These are phyloP conservation scores for Hemisphaericaspora xylanilytica DNA, from an alignment of 1,139 yeast genomes.

Conservation along the genomic window DNA sequence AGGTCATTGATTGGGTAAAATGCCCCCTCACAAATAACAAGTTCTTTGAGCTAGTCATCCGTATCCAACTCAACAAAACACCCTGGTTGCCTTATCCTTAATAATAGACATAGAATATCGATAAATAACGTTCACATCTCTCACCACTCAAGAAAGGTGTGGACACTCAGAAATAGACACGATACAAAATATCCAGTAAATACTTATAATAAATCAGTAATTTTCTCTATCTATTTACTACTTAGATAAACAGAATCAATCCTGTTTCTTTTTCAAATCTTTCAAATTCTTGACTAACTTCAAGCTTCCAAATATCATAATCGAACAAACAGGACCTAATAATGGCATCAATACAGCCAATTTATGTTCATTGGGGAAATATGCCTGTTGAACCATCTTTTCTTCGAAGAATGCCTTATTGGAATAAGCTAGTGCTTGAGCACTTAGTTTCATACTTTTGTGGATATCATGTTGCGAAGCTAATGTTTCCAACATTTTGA, in stretches of 20 bases:
- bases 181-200: no score
- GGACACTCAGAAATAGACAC: no score
- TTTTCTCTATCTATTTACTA: not conserved
- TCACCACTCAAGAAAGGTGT: no score
- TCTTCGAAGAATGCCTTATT: constrained; percentile 87
- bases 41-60: no score
- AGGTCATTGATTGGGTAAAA: no score
- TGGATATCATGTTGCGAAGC: constrained; percentile 22
- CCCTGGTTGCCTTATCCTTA: no score
- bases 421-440: constrained; percentile 53
- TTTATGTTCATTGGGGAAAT: constrained; percentile 93
- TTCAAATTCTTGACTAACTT: constrained; percentile 27
- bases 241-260: not conserved
- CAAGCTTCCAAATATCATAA: constrained; percentile 57
- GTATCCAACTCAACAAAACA: no score
- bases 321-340: constrained; percentile 78
- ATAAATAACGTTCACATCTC: no score
- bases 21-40: no score
- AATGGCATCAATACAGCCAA: constrained; percentile 89
- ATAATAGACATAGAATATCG: no score
- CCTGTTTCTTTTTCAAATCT: constrained; percentile 1
- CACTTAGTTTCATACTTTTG: constrained; percentile 52
- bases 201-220: no score
- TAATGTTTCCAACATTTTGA: constrained; percentile 33
- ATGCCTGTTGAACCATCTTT: constrained; percentile 92